Conservation (phyloP, 441 rosid species). For the Croton setiger region DNA sequence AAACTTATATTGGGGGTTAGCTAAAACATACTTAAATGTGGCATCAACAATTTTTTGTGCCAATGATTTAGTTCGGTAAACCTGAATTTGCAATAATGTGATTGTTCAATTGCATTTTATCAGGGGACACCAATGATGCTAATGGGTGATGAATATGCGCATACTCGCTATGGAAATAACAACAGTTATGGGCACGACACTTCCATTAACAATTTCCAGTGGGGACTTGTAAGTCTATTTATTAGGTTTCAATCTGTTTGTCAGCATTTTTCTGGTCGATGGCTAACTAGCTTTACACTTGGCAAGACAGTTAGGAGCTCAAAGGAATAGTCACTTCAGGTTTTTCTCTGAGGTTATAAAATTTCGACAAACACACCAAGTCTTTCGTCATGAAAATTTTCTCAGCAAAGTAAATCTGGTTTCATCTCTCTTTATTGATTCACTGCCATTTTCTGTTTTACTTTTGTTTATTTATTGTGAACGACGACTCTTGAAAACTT, state of each 20-base stretch:
- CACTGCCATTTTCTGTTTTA: not conserved
- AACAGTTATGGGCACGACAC: conserved; percentile 95
- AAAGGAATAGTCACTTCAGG: conserved; percentile 59
- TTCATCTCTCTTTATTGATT: not conserved
- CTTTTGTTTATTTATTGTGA: not conserved
- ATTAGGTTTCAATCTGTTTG: not conserved
- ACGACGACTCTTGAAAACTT: conserved; percentile 16
- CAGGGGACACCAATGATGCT: conserved; percentile 97
- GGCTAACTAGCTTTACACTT: conserved; percentile 15
- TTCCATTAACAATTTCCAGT: conserved; percentile 79
- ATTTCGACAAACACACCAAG: conserved; percentile 47
- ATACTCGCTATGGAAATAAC: conserved; percentile 89
- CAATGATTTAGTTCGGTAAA: not conserved
- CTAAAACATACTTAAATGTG: not conserved
- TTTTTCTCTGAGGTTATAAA: conserved; percentile 81
- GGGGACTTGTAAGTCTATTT: conserved; percentile 53
- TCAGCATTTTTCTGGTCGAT: not conserved
- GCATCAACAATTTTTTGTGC: not conserved
- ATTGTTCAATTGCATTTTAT: conserved; percentile 19
- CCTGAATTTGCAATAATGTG: not conserved
- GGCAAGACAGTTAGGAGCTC: conserved; percentile 49
- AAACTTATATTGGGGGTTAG: not conserved
- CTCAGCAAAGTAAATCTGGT: conserved; percentile 47
- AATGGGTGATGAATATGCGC: conserved; percentile 97
- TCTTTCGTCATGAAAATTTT: conserved; percentile 60